phyloP scores from a whole-genome alignment of 768 basidiomycete species.

The Calocera cornea region DNA sequence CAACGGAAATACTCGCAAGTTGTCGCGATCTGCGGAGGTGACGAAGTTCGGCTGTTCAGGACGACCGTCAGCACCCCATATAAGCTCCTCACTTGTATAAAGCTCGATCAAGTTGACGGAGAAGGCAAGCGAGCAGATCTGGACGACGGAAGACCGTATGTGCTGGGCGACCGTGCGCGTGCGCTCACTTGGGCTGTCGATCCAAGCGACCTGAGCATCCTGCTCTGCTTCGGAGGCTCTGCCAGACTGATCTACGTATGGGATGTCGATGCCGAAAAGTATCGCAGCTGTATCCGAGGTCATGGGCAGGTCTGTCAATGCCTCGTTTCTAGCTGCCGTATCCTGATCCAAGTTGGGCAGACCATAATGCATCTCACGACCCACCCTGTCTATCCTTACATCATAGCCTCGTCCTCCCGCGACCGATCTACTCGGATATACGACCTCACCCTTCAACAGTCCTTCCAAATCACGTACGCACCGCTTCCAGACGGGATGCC shows the following conservation, averaged over 20 bases:
- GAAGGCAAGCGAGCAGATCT: background rate
- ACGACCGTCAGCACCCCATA: background rate
- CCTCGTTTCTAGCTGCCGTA: background rate
- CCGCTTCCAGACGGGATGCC: background rate
- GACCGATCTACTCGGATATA: background rate
- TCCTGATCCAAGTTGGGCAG: background rate
- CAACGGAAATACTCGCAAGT: background rate
- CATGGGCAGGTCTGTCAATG: background rate
- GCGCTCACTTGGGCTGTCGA: background rate
- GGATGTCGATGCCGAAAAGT: background rate
- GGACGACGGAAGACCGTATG: background rate
- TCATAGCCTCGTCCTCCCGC: background rate
- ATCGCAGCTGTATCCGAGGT: background rate
- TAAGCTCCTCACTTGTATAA: background rate
- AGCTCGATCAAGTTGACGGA: background rate
- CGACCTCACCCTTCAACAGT: background rate
- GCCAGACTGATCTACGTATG: background rate
- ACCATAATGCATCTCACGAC: constrained; percentile 1
- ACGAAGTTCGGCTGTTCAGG: background rate
- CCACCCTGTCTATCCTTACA: background rate
- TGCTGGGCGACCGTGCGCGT: background rate
- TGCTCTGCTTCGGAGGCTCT: background rate
- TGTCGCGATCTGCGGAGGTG: background rate
- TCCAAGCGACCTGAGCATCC: background rate
- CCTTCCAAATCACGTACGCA: background rate